phyloP scores from a whole-genome alignment of 768 basidiomycete genomes.

The Rhizopogon vesiculosus region DNA sequence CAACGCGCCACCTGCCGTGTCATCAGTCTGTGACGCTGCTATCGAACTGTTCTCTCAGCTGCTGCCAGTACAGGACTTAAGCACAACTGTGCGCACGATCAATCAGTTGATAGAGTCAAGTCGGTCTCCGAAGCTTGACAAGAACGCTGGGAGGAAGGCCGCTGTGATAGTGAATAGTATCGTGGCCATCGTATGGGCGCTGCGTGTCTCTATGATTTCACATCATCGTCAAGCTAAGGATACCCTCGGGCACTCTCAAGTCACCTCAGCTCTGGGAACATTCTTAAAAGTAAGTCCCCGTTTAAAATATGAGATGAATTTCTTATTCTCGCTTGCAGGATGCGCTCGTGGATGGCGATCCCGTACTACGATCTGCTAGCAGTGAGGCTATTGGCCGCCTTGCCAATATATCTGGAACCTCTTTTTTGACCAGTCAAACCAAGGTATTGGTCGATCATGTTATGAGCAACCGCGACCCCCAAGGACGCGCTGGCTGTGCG shows the following conservation, averaged over 20 bases:
- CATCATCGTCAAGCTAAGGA: slow-evolving; percentile 59
- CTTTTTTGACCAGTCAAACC: slow-evolving; percentile 80
- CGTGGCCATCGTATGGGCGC: slow-evolving; percentile 65
- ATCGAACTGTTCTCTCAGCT: slow-evolving; percentile 83
- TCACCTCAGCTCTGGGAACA: slow-evolving; percentile 56
- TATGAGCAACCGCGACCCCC: slow-evolving; percentile 90
- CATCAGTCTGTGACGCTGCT: slow-evolving; percentile 82
- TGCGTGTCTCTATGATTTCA: slow-evolving; percentile 51
- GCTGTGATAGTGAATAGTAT: slow-evolving; percentile 81
- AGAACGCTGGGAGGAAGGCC: slow-evolving; percentile 80
- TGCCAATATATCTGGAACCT: slow-evolving; percentile 76
- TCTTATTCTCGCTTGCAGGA: slow-evolving; percentile 42
- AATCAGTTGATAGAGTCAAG: slow-evolving; percentile 59
- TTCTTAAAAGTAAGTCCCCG: slow-evolving; percentile 67
- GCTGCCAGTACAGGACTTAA: slow-evolving; percentile 71
- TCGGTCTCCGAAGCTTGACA: slow-evolving; percentile 76
- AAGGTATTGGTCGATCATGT: slow-evolving; percentile 92
- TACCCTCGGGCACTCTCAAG: slow-evolving; percentile 58
- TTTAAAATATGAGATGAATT: background rate
- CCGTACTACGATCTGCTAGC: slow-evolving; percentile 67
- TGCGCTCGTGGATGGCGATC: slow-evolving; percentile 75
- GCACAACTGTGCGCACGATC: slow-evolving; percentile 49
- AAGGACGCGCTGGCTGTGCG: slow-evolving; percentile 90
- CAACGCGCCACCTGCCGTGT: slow-evolving; percentile 71
- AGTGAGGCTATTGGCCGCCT: slow-evolving; percentile 90